Evolutionary conservation across 73 alveolate genomes (phyloP).

Genomic region (Blepharisma stoltei): DNA sequence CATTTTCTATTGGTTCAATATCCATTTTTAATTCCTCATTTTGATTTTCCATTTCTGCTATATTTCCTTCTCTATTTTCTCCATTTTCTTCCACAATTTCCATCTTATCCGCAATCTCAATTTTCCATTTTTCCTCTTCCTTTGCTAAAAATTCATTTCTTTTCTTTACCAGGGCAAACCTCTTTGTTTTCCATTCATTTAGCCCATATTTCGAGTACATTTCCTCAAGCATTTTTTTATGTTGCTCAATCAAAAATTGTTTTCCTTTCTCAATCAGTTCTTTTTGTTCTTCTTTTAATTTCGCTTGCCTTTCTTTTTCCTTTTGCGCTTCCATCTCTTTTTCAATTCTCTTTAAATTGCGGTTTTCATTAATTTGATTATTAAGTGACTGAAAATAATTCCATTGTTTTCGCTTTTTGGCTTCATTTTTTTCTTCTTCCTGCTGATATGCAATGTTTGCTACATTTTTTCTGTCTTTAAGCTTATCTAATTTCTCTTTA

Average conservation of each 20-base stretch:
- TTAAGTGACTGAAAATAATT: not conserved
- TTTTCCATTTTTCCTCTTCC: not conserved
- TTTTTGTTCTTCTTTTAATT: not conserved
- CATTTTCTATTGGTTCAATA: not conserved
- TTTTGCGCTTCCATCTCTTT: not conserved
- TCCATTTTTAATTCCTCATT: slow-evolving; percentile 1
- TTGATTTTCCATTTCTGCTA: not conserved
- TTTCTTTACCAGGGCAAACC: not conserved
- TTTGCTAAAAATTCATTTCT: not conserved
- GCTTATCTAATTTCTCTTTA: not conserved
- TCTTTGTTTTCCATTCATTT: not conserved
- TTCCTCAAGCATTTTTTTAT: slow-evolving; percentile 3
- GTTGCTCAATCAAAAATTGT: slow-evolving; percentile 16
- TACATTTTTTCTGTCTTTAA: not conserved
- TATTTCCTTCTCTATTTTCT: not conserved
- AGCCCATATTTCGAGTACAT: not conserved
- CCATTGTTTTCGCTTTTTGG: slow-evolving; percentile 8
- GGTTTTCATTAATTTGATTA: slow-evolving; percentile 4
- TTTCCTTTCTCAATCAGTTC: not conserved
- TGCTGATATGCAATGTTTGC: not conserved
- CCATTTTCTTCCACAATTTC: not conserved
- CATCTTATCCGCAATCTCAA: not conserved
- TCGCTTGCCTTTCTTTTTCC: not conserved
- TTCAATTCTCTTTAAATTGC: slow-evolving; percentile 12
- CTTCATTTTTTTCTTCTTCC: not conserved